These are phyloP conservation scores for Kazachstania kunashirensis DNA, from an alignment of 805 yeast genomes.

Conservation along the genomic window DNA sequence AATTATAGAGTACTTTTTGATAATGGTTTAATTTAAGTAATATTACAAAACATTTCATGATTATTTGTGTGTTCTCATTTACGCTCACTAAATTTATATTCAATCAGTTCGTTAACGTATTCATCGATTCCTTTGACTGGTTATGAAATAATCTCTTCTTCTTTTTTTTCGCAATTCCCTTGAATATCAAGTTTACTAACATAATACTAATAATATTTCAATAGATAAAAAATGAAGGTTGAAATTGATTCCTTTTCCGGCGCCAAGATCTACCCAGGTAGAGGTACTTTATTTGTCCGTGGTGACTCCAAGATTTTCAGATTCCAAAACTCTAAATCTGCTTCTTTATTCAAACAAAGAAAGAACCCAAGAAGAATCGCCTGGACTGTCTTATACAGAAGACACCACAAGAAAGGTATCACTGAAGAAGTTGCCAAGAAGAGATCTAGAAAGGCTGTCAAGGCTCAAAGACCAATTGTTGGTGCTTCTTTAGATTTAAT, in stretches of 20 bases:
- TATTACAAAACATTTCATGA: too few species aligned
- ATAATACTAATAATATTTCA: too few species aligned
- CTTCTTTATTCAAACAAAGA: constrained; percentile 98
- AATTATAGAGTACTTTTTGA: too few species aligned
- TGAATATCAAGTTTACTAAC: not conserved
- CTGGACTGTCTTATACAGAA: constrained; percentile 99
- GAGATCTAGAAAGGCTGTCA: constrained; percentile 94
- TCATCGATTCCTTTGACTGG: too few species aligned
- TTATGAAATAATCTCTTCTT: too few species aligned
- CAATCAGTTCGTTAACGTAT: too few species aligned
- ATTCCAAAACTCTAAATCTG: constrained; percentile 95
- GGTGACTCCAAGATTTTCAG: constrained; percentile 99
- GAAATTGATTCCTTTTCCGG: constrained; percentile 99
- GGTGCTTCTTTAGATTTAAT: constrained; percentile 98
- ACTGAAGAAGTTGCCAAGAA: constrained; percentile 97
- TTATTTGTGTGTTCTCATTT: too few species aligned
- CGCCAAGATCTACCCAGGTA: constrained; percentile 99
- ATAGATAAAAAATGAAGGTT: constrained; percentile 71
- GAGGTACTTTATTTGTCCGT: constrained; percentile 98
- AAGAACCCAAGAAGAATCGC: constrained; percentile 99
- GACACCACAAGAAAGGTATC: constrained; percentile 99
- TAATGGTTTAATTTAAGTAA: too few species aligned
- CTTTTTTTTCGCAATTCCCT: too few species aligned
- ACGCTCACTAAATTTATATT: constrained; percentile 1
- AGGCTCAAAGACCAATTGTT: constrained; percentile 97